phyloP scores from a whole-genome alignment of 1,284 basidiomycete genomes.

The Irpex sp. region DNA sequence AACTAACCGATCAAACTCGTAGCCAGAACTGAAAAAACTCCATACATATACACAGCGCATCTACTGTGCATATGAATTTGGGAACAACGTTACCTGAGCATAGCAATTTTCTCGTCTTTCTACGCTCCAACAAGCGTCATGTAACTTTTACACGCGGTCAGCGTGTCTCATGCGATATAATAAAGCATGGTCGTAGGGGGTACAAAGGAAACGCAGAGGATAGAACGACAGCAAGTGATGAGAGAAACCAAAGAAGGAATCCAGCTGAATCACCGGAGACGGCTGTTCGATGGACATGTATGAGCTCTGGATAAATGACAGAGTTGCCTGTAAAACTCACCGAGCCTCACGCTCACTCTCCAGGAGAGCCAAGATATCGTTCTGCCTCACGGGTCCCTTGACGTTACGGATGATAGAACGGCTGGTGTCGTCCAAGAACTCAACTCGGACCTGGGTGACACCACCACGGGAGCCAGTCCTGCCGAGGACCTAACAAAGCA shows the following conservation, averaged over 20 bases:
- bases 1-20: no score
- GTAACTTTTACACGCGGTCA: not conserved
- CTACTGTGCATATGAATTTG: not conserved
- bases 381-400: constrained; percentile 95
- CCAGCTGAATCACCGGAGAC: constrained; percentile 35
- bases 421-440: constrained; percentile 97
- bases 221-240: constrained; percentile 18
- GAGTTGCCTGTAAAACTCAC: constrained; percentile 48
- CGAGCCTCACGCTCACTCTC: constrained; percentile 99
- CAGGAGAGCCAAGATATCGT: constrained; percentile 96
- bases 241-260: constrained; percentile 14
- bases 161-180: constrained; percentile 3
- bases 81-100: not conserved
- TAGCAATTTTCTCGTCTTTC: not conserved
- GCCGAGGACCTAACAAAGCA: constrained; percentile 78
- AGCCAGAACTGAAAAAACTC: no score
- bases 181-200: constrained; percentile 32
- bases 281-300: constrained; percentile 24
- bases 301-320: constrained; percentile 4
- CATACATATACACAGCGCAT: no score
- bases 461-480: constrained; percentile 99
- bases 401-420: constrained; percentile 99
- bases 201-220: constrained; percentile 24
- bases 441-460: constrained; percentile 99
- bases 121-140: not conserved